A percentile compares a stretch with the other conserved stretches of the same genome.
These are phyloP conservation scores for Anthracocystis setariae DNA, from an alignment of 1,284 basidiomycete species.

Conservation along the genomic window DNA sequence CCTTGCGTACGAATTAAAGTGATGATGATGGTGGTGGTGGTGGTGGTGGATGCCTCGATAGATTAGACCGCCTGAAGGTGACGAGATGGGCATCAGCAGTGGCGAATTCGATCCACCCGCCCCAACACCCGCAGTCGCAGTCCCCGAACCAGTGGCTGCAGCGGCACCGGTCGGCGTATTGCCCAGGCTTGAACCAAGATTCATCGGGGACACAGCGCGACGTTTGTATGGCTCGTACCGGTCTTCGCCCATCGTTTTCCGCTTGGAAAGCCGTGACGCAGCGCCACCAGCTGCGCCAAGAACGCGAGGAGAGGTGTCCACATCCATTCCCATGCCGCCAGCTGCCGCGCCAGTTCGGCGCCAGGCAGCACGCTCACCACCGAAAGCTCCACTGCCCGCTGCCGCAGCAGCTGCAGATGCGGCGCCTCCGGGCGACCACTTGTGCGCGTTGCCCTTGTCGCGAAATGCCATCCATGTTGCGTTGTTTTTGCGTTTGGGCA, in stretches of 20 bases:
- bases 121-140: neutral
- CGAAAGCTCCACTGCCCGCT: conserved; percentile 7
- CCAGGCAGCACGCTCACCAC: conserved; percentile 26
- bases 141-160: neutral
- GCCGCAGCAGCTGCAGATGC: conserved; percentile 6
- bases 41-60: conserved; percentile 19
- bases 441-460: conserved; percentile 40
- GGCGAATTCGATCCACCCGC: conserved; percentile 20
- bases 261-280: conserved; percentile 32
- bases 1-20: conserved; percentile 14
- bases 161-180: conserved; percentile 22
- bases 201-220: conserved; percentile 52
- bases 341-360: conserved; percentile 17
- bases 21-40: conserved; percentile 18
- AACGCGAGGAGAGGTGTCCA: conserved; percentile 36
- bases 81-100: conserved; percentile 31
- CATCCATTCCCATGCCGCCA: conserved; percentile 26
- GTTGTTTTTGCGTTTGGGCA: conserved; percentile 40
- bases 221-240: conserved; percentile 56
- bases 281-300: conserved; percentile 10
- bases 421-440: conserved; percentile 29
- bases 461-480: conserved; percentile 50
- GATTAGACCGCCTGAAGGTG: conserved; percentile 21
- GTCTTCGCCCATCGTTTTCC: conserved; percentile 49
- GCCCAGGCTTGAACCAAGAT: conserved; percentile 20